Percentiles rank a stretch among this genome's conserved stretches.
phyloP scores from a whole-genome alignment of 305 asterid species.

The Fraxinus nigra region DNA sequence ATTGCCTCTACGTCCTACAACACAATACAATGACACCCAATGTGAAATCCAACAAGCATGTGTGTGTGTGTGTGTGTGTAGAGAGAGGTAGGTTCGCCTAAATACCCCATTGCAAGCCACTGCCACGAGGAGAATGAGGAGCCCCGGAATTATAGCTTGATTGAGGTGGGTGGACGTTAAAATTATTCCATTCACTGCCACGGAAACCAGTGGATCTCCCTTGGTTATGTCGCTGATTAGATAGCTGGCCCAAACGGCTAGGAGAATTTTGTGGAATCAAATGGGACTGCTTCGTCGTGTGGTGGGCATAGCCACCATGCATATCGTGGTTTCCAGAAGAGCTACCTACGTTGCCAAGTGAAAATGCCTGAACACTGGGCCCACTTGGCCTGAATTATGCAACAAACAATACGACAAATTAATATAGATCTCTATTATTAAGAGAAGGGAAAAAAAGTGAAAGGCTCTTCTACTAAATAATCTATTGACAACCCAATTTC shows the following conservation, averaged over 20 bases:
- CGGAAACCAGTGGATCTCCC: conserved; percentile 64
- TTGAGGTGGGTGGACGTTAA: conserved; percentile 42
- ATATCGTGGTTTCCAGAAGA: conserved; percentile 48
- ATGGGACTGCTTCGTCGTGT: conserved; percentile 51
- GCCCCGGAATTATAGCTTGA: conserved; percentile 40
- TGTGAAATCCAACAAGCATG: neutral
- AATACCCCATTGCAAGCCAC: conserved; percentile 54
- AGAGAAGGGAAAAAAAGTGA: neutral
- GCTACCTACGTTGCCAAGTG: conserved; percentile 57
- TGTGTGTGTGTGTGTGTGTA: neutral
- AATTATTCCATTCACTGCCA: conserved; percentile 52
- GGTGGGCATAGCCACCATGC: conserved; percentile 43
- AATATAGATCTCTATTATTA: conserved; percentile 8
- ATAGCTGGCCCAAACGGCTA: conserved; percentile 68
- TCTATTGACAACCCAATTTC: conserved; percentile 6
- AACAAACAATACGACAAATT: conserved; percentile 24
- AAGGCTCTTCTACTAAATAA: neutral
- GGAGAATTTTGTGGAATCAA: conserved; percentile 61
- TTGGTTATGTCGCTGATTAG: conserved; percentile 53
- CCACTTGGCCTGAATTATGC: conserved; percentile 58
- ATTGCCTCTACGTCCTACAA: conserved; percentile 72
- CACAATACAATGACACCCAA: conserved; percentile 4
- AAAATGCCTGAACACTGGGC: conserved; percentile 43
- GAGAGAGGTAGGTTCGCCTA: neutral
- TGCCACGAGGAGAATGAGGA: conserved; percentile 46